Conservation (phyloP, 805 yeast species). For the Monosporozyma servazzii region DNA sequence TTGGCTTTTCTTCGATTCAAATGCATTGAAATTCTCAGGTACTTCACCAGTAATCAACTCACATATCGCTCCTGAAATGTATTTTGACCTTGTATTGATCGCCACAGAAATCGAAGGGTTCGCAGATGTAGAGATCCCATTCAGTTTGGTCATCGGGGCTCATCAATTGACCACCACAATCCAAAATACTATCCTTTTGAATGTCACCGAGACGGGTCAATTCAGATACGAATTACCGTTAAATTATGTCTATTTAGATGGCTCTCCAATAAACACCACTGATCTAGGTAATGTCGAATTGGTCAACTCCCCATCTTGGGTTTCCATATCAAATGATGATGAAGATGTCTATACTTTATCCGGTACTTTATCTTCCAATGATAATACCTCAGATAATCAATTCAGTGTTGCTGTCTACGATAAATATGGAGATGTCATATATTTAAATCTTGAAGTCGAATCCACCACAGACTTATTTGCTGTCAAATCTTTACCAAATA, state of each 20-base stretch:
- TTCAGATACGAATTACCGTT: constrained; percentile 56
- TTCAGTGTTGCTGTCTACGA: constrained; percentile 55
- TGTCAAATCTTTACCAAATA: constrained; percentile 40
- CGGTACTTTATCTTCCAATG: constrained; percentile 12
- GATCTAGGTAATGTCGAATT: constrained; percentile 49
- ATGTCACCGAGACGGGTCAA: constrained; percentile 54
- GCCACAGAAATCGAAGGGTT: constrained; percentile 74
- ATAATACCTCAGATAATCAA: constrained; percentile 3
- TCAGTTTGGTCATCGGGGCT: constrained; percentile 76
- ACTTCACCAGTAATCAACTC: constrained; percentile 83
- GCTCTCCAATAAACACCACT: constrained; percentile 34
- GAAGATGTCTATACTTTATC: constrained; percentile 13
- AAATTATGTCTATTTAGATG: constrained; percentile 56
- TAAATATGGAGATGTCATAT: constrained; percentile 49
- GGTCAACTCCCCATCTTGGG: constrained; percentile 52
- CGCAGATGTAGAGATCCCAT: constrained; percentile 60
- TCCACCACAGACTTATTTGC: constrained; percentile 49
- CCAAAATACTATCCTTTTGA: constrained; percentile 46
- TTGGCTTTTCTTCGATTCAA: constrained; percentile 68
- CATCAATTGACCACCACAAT: constrained; percentile 67
- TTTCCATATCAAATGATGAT: constrained; percentile 41
- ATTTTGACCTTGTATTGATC: constrained; percentile 59
- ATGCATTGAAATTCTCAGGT: constrained; percentile 64
- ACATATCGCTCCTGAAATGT: constrained; percentile 75
- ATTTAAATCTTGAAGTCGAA: constrained; percentile 48